A percentile compares a stretch with the other conserved stretches of the same genome.
phyloP scores from a whole-genome alignment of 805 yeast species.

The Tetrapisispora fleetii region DNA sequence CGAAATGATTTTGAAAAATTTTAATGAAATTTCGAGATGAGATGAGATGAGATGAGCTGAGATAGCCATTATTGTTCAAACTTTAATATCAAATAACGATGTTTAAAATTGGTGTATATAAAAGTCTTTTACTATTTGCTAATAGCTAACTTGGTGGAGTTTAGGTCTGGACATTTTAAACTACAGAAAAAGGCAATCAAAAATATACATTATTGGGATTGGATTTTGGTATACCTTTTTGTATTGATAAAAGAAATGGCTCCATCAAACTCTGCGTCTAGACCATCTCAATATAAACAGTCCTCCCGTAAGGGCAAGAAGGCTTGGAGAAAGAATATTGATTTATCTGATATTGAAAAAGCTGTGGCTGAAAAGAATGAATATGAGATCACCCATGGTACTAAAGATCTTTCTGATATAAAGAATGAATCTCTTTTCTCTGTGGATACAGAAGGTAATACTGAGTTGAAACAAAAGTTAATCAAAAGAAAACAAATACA shows the following conservation, averaged over 20 bases:
- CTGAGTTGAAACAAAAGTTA: slow-evolving; percentile 32
- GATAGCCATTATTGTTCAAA: background rate
- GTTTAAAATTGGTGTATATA: no score
- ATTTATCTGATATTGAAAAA: slow-evolving; percentile 65
- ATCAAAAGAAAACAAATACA: slow-evolving; percentile 31
- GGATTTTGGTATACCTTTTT: background rate
- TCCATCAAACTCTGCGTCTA: slow-evolving; percentile 12
- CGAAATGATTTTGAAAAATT: slow-evolving; percentile 5
- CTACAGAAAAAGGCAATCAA: background rate
- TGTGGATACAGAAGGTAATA: slow-evolving; percentile 61
- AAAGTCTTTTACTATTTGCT: background rate
- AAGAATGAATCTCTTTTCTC: slow-evolving; percentile 29
- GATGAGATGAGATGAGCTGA: slow-evolving; percentile 4
- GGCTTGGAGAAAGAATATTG: slow-evolving; percentile 95
- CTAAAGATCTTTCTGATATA: slow-evolving; percentile 16
- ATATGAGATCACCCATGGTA: slow-evolving; percentile 33
- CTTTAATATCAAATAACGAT: background rate
- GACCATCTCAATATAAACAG: slow-evolving; percentile 57
- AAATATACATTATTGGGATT: no score
- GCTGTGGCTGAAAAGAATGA: slow-evolving; percentile 65
- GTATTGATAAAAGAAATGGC: slow-evolving; percentile 11
- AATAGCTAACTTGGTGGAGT: no score
- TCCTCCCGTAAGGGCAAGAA: slow-evolving; percentile 85
- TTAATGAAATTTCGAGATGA: slow-evolving; percentile 14
- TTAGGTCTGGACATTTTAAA: no score